Base-by-base conservation (phyloP, 768 basidiomycete species). In the Kwoniella sp. region DNA sequence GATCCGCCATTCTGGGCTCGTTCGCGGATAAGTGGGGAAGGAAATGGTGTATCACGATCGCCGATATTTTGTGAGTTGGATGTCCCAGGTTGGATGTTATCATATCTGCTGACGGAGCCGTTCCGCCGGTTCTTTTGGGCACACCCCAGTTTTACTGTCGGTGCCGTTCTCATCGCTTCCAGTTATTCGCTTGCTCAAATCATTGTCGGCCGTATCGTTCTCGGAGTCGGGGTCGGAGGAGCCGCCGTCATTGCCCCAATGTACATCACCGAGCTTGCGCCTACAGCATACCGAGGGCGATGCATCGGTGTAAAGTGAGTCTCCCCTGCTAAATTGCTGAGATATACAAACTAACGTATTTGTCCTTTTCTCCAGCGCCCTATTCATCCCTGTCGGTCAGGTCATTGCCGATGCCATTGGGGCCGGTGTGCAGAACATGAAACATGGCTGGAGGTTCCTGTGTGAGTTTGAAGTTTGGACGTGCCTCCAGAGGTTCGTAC, bases 381-480 rank as follows among this genome's bases (percentile, higher is more conserved):
- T 72, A 49, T 57, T 58, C 36, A 72, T 74, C 54, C 72, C 70
- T 21, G 68, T 68, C n/a, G 73, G 73, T 21, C 73, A 74, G 57
- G 68, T 74, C 51, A 24, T 74, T 40, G 37, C 58, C 1, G 71
- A 74, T 58, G 67, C 63, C 47, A 65, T 71, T 36, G 70, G 70
- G 13, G 33, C 33, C 13, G 33, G 33, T 13, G 30, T 68, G 13
- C 61, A 63, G 24, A 24, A 48, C 33, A 37, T 51, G 8, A 30
- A n/a, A 2, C 37, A 64, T 36, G 61, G 58, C 4, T 63, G 58
- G 61, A 47, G 60, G 6, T 44, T 67, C 27, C 48, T 66, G 0
- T 65, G 55, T 55, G 33, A 33, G 33, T 33, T n/a, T n/a, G n/a
- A n/a, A n/a, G n/a, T n/a, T n/a, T n/a, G n/a, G n/a, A 54, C 15